Base-by-base conservation (phyloP, 768 basidiomycete species). In the Tulasnella calospora region DNA sequence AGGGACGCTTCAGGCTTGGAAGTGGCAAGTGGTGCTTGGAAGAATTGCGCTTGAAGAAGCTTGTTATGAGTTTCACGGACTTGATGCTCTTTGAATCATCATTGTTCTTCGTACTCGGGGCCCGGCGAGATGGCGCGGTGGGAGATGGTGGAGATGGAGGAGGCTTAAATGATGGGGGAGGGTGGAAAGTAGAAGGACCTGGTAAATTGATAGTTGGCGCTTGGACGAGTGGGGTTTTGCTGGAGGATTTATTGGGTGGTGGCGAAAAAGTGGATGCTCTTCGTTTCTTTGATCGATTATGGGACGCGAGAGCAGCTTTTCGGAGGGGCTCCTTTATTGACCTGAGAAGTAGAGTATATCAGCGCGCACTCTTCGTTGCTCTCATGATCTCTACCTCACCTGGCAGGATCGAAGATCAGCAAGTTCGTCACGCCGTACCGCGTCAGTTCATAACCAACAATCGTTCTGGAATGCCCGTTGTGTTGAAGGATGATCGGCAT, bases 401-500 rank as follows among this genome's bases (percentile, higher is more conserved):
- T 86, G 21, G 89, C 89, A 23, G 95, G 94, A 85, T 98, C 94
- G 80, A 95, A 94, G 9, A 88, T 85, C 19, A 97, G 86, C 12
- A 98, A 86, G 80, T 89, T 91, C 51, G 89, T 86, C 17, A 85
- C 83, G 9, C 90, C 91, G 21, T 86, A 85, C 81, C 87, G 89
- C 75, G 86, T 86, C 51, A 91, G 84, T 83, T 96, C 94, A 81
- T 92, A 96, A 1, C 95, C 95, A 3, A 98, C 87, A 17, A 98
- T 90, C 5, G 92, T 92, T 35, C 92, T 85, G n/a, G 95, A 98
- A 85, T 98, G 95, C 0, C 94, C 94, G 9, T 87, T 83, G 82
- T 94, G 90, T 85, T 86, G 85, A 73, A 97, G 85, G 61, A 97
- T 91, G 40, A 98, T 82, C 12, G 95, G 95, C 89, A 94, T 91